These are phyloP conservation scores for Trichoderma sp. DNA, from an alignment of 2,329 filamentous ascomycete species.

Conservation along the genomic window DNA sequence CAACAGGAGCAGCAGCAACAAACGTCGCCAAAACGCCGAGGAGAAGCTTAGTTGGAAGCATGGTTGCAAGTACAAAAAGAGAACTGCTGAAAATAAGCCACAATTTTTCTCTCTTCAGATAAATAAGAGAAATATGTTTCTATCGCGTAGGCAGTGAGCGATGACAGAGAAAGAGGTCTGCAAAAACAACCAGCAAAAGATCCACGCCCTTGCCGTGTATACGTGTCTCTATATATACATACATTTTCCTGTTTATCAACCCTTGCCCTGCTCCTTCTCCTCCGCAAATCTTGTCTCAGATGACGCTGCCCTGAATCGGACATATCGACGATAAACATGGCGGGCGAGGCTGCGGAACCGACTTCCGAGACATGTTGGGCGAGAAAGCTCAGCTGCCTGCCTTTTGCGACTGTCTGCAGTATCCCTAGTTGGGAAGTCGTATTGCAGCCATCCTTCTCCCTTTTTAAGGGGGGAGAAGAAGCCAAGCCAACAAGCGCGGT, in stretches of 20 bases:
- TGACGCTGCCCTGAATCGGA: neutral
- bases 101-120: neutral
- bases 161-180: neutral
- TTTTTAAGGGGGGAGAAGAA: neutral
- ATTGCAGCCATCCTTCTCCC: neutral
- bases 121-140: neutral
- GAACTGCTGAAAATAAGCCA: neutral
- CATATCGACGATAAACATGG: neutral
- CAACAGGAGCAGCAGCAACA: neutral
- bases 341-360: neutral
- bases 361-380: neutral
- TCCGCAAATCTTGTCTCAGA: slow-evolving; percentile 3
- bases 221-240: neutral
- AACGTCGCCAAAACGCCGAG: neutral
- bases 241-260: neutral
- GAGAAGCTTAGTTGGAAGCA: neutral
- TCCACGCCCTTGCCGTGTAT: neutral
- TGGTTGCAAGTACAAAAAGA: neutral
- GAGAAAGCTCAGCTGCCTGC: neutral
- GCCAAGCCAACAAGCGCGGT: neutral
- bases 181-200: neutral
- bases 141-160: neutral
- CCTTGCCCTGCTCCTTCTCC: neutral
- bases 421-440: neutral
- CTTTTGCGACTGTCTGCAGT: neutral